A percentile compares a stretch with the other conserved stretches of the same genome.
These are phyloP conservation scores for Naegleria gruberi DNA, from an alignment of 208 protist genomes.

Conservation along the genomic window DNA sequence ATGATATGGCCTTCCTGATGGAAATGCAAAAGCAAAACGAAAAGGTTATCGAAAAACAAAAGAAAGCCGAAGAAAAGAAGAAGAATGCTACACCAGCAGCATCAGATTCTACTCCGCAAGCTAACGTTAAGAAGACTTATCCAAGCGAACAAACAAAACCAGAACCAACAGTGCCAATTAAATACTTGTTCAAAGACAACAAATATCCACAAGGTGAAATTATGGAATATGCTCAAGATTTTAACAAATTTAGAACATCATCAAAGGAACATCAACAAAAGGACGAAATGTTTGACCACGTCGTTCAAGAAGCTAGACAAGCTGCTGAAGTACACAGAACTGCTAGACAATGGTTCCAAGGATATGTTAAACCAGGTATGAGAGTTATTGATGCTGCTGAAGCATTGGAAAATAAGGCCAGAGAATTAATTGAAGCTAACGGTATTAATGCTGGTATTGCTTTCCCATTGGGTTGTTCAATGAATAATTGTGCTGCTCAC, in stretches of 20 bases:
- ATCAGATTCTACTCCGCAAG: not conserved
- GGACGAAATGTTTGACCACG: constrained; percentile 54
- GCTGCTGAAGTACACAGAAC: constrained; percentile 80
- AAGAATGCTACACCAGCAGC: not conserved
- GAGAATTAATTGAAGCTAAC: constrained; percentile 75
- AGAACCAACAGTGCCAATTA: not conserved
- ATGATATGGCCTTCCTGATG: not conserved
- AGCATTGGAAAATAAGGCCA: constrained; percentile 69
- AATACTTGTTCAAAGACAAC: not conserved
- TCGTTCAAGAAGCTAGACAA: constrained; percentile 71
- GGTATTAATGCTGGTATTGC: constrained; percentile 71
- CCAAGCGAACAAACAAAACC: not conserved
- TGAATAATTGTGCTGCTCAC: constrained; percentile 95
- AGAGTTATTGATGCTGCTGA: constrained; percentile 79
- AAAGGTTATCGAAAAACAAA: not conserved
- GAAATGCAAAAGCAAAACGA: not conserved
- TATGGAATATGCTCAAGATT: not conserved
- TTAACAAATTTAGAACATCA: constrained; percentile 74
- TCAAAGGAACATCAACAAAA: constrained; percentile 77
- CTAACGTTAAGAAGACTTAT: not conserved
- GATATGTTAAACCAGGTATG: constrained; percentile 80
- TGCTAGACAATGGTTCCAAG: constrained; percentile 71
- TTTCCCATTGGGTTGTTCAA: constrained; percentile 76
- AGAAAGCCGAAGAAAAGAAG: not conserved
- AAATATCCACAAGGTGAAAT: constrained; percentile 6